Conservation (phyloP, 139 green algal genomes). For the Picochlorum sp. region DNA sequence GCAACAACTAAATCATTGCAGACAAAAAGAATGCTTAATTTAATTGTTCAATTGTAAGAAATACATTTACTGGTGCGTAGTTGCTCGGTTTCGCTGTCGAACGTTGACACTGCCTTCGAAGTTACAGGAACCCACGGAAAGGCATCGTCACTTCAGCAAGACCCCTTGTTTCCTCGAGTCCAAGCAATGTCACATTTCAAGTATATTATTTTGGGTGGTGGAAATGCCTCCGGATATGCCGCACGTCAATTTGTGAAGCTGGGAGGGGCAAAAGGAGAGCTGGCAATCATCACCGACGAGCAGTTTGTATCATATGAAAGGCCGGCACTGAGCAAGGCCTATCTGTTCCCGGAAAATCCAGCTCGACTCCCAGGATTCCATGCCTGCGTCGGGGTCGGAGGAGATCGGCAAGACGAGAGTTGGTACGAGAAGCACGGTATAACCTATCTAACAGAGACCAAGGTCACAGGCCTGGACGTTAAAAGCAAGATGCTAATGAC, state of each 20-base stretch:
- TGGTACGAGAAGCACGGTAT: conserved; percentile 80
- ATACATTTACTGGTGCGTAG: too few species aligned
- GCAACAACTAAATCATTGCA: too few species aligned
- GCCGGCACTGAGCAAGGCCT: conserved; percentile 81
- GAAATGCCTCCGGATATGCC: conserved; percentile 61
- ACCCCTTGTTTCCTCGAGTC: too few species aligned
- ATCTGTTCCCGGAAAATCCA: conserved; percentile 53
- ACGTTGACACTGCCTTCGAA: too few species aligned
- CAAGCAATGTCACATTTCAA: neutral
- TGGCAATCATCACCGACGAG: conserved; percentile 65
- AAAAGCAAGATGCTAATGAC: conserved; percentile 48
- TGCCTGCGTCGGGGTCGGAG: conserved; percentile 80
- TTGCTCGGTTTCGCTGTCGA: too few species aligned
- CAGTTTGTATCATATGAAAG: conserved; percentile 70
- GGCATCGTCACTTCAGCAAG: too few species aligned
- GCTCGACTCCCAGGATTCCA: conserved; percentile 88
- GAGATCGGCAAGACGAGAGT: conserved; percentile 52
- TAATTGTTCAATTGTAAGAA: too few species aligned
- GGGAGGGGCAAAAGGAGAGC: conserved; percentile 30
- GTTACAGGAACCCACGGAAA: too few species aligned
- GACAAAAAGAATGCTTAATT: too few species aligned
- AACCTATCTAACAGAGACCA: conserved; percentile 44
- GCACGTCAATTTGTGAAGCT: conserved; percentile 46
- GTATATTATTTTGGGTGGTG: conserved; percentile 53
- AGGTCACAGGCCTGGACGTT: conserved; percentile 41